phyloP scores from a whole-genome alignment of 352 stramenopile species.

The Blastocystis sp. region DNA sequence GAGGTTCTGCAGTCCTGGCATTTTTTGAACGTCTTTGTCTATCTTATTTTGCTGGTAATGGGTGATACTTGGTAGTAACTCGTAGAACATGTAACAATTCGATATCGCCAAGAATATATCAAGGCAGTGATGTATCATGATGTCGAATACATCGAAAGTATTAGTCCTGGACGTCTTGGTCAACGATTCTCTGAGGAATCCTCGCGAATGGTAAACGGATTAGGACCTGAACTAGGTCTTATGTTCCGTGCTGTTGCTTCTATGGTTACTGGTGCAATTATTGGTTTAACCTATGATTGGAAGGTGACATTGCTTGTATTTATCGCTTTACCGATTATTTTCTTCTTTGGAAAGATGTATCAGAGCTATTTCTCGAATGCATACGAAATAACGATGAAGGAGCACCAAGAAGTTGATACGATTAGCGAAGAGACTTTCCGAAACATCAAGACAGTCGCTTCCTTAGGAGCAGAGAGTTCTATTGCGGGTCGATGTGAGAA shows the following conservation, averaged over 20 bases:
- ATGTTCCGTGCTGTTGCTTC: slow-evolving; percentile 17
- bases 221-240: slow-evolving; percentile 42
- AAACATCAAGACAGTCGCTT: slow-evolving; percentile 78
- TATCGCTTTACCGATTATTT: slow-evolving; percentile 12
- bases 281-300: slow-evolving; percentile 37
- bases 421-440: slow-evolving; percentile 77
- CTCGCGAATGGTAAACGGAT: slow-evolving; percentile 46
- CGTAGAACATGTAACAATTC: slow-evolving; percentile 29
- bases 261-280: slow-evolving; percentile 20
- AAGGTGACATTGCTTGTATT: slow-evolving; percentile 33
- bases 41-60: slow-evolving; percentile 8
- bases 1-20: neutral
- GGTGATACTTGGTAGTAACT: no score
- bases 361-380: neutral
- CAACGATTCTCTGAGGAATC: slow-evolving; percentile 56
- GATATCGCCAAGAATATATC: slow-evolving; percentile 44
- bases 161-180: slow-evolving; percentile 50
- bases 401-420: slow-evolving; percentile 73
- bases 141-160: slow-evolving; percentile 52
- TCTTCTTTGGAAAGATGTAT: slow-evolving; percentile 40
- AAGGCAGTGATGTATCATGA: slow-evolving; percentile 8
- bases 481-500: slow-evolving; percentile 76
- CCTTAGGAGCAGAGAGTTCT: slow-evolving; percentile 76
- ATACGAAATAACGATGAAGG: neutral
- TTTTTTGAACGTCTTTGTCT: slow-evolving; percentile 27